These are phyloP conservation scores for Claviceps pusilla DNA, from an alignment of 2,329 filamentous ascomycete genomes.

Conservation along the genomic window DNA sequence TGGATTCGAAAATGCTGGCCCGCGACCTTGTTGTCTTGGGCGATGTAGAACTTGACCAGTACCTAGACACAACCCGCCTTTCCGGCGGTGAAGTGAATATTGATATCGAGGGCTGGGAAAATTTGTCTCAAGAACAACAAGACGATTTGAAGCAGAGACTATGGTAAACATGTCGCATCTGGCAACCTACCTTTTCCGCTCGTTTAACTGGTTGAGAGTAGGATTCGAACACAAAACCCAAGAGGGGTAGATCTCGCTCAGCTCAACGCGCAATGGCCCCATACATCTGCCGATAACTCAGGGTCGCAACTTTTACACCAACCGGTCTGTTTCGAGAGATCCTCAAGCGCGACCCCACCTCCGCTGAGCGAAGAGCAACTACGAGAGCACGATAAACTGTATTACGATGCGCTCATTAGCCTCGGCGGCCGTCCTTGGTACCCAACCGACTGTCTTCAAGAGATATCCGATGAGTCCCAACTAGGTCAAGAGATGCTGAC, in stretches of 20 bases:
- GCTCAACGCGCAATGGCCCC: conserved; percentile 7
- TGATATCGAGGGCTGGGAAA: conserved; percentile 6
- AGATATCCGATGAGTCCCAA: not conserved
- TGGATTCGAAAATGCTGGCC: not conserved
- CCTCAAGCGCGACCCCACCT: too few species aligned
- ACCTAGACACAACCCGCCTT: conserved; percentile 6
- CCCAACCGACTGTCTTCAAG: not conserved
- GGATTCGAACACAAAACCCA: not conserved
- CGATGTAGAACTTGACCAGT: conserved; percentile 8
- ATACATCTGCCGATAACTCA: not conserved
- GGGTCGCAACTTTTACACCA: not conserved
- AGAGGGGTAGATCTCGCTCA: conserved; percentile 8
- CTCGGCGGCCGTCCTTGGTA: not conserved
- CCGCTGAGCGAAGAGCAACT: not conserved
- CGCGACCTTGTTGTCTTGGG: conserved; percentile 1
- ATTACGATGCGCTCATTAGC: not conserved
- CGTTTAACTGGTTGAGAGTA: not conserved
- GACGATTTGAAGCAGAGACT: conserved; percentile 6
- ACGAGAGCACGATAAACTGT: not conserved
- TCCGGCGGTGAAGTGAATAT: conserved; percentile 1
- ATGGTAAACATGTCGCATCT: not conserved
- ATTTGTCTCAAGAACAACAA: conserved; percentile 7
- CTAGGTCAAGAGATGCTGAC: too few species aligned
- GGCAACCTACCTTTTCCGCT: too few species aligned
- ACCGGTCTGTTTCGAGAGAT: not conserved